A percentile compares a stretch with the other conserved stretches of the same genome.
phyloP scores from a whole-genome alignment of 2,329 filamentous ascomycete species.

The Arthrobotrys megalospora region DNA sequence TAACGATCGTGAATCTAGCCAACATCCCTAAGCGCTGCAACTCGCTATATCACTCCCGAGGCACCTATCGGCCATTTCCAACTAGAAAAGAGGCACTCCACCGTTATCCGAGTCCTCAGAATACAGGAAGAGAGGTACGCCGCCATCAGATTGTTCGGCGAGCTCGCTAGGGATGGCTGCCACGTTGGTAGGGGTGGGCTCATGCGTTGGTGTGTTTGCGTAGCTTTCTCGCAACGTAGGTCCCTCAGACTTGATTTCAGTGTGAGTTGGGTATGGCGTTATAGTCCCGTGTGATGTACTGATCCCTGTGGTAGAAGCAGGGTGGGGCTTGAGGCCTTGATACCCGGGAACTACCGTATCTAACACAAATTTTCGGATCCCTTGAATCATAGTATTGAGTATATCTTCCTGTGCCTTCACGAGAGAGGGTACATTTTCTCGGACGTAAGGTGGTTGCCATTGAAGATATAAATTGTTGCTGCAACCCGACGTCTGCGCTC shows the following conservation, averaged over 20 bases:
- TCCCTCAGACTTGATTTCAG: not conserved
- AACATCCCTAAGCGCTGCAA: too few relatives aligned
- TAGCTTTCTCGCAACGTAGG: not conserved
- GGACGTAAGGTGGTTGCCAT: slow-evolving; percentile 33
- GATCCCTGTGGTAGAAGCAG: slow-evolving; percentile 21
- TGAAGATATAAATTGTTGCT: slow-evolving; percentile 44
- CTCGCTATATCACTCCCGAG: too few relatives aligned
- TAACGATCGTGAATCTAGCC: too few relatives aligned
- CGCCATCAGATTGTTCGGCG: too few relatives aligned
- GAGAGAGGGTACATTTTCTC: not conserved
- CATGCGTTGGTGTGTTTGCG: too few relatives aligned
- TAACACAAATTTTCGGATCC: slow-evolving; percentile 8
- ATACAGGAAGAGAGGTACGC: not conserved
- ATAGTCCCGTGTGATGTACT: not conserved
- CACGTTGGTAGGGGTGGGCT: too few relatives aligned
- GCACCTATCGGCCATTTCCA: not conserved
- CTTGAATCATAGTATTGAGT: slow-evolving; percentile 16
- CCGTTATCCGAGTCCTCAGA: not conserved
- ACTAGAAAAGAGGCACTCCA: not conserved
- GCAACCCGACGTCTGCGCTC: slow-evolving; percentile 16
- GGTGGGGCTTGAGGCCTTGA: slow-evolving; percentile 6
- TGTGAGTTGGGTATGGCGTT: not conserved
- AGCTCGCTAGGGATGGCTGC: too few relatives aligned
- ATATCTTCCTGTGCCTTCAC: slow-evolving; percentile 25
- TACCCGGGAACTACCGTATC: slow-evolving; percentile 9